Evolutionary conservation across 208 protist genomes (phyloP), one percentile per base, ranked within the genome.

Genomic region (Crithidia bombi): DNA sequence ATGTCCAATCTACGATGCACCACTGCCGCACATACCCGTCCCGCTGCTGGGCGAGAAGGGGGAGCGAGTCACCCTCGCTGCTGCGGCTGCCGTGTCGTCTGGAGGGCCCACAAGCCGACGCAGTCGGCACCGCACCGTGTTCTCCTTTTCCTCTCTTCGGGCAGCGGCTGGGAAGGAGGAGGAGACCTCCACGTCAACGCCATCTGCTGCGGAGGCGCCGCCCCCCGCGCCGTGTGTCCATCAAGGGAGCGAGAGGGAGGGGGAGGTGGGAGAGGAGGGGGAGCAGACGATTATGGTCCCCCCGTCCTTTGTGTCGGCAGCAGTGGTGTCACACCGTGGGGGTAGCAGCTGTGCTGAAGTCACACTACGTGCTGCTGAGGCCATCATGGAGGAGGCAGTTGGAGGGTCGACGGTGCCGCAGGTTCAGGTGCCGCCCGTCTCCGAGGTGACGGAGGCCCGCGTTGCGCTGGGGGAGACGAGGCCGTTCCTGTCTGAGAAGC

Each of bases 61-160:
- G 3, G 43, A 51, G 41, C 19, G 12, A 5, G 3, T 41, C 12
- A 12, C 28, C 2, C 14, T 66, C 5, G 64, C 39, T 19, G 25
- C 55, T 17, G 28, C 50, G 2, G 63, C 50, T 33, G 38, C 50
- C 21, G 33, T 50, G 7, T 6, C 47, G 4, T 12, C 50, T 5
- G 35, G 19, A 1, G 26, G 63, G 0, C 21, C 19, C 9, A 12
- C 35, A 5, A 51, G 25, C 17, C 30, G 38, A 1, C 36, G 15
- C 36, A 17, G 30, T 19, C 71, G 71, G 3, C 71, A 77, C 36
- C 63, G 71, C 17, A 77, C 71, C 5, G 49, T 77, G 10, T 77
- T 77, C 35, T 59, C 71, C 6, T 56, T 77, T n/a, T 70, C 38
- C 19, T 65, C 71, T 21, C 36, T 36, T 17, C 49, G 36, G 21